Evolutionary conservation across 768 basidiomycete species (phyloP).

Genomic region (Rhodosporidiobolus sp.): DNA sequence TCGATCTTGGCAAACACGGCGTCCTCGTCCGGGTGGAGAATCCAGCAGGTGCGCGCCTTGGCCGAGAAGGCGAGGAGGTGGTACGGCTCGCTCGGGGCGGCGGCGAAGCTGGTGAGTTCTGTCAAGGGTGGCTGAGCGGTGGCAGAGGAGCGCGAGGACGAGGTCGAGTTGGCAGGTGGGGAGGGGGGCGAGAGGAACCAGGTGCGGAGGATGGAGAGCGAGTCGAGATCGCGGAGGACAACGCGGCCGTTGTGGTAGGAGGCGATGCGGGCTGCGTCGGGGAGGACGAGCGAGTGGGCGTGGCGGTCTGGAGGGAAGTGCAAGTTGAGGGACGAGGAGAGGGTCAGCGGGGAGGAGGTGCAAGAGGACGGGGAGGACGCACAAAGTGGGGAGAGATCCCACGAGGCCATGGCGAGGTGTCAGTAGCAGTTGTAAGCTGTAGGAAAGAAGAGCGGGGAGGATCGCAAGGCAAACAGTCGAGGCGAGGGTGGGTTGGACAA

Average conservation of each 20-base stretch:
- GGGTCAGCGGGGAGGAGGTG: not conserved
- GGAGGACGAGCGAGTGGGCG: conserved; percentile 1
- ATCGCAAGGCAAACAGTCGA: too few relatives aligned
- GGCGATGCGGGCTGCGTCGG: not conserved
- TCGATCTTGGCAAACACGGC: conserved; percentile 26
- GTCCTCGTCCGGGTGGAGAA: conserved; percentile 20
- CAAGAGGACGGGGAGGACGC: not conserved
- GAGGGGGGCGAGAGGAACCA: conserved; percentile 24
- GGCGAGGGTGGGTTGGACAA: too few relatives aligned
- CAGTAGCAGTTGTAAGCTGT: too few relatives aligned
- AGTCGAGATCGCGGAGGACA: conserved; percentile 25
- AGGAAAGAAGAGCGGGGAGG: too few relatives aligned
- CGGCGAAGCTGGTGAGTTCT: conserved; percentile 10
- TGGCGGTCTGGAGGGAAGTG: too few relatives aligned
- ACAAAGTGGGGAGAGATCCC: conserved; percentile 34
- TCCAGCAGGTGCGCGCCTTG: conserved; percentile 2
- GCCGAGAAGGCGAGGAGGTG: conserved; percentile 3
- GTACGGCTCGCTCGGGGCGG: not conserved
- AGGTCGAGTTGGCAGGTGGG: not conserved
- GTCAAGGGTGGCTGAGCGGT: not conserved
- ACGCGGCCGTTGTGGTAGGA: conserved; percentile 22
- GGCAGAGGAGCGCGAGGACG: not conserved
- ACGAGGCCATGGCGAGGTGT: conserved; percentile 6
- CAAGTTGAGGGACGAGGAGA: not conserved
- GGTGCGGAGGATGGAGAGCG: conserved; percentile 34